Evolutionary conservation across 2,329 filamentous ascomycete genomes (phyloP).

Genomic region (Teratosphaeria gauchensis): DNA sequence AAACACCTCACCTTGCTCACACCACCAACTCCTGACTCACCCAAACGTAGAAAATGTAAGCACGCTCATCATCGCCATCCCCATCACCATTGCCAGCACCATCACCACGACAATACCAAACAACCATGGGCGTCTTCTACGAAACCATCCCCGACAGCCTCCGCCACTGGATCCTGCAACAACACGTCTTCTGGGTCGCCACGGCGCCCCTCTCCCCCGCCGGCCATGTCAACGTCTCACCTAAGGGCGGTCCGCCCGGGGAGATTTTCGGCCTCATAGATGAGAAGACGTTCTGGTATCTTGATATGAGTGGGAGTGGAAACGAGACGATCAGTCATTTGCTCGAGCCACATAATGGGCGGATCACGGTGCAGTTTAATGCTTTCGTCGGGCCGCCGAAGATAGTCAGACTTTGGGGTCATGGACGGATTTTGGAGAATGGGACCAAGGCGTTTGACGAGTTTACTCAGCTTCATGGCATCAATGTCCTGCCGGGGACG

Average conservation of each 20-base stretch:
- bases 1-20: no score
- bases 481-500: conserved; percentile 28
- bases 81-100: neutral
- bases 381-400: conserved; percentile 33
- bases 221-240: conserved; percentile 38
- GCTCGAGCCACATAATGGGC: conserved; percentile 32
- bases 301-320: conserved; percentile 34
- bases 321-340: conserved; percentile 37
- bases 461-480: conserved; percentile 26
- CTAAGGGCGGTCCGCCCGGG: conserved; percentile 30
- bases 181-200: conserved; percentile 36
- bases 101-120: neutral
- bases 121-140: conserved; percentile 34
- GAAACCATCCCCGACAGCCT: conserved; percentile 32
- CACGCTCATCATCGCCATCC: neutral
- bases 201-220: conserved; percentile 31
- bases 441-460: conserved; percentile 23
- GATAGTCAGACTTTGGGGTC: conserved; percentile 36
- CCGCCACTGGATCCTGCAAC: conserved; percentile 33
- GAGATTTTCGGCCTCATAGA: conserved; percentile 32
- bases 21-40: neutral
- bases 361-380: conserved; percentile 34
- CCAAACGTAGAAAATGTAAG: neutral
- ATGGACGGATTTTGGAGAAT: conserved; percentile 29
- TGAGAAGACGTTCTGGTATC: conserved; percentile 34